Evolutionary conservation across 176 grass and related monocot genomes (phyloP), one percentile per base, ranked within the genome.

Genomic region (Areca catechu): DNA sequence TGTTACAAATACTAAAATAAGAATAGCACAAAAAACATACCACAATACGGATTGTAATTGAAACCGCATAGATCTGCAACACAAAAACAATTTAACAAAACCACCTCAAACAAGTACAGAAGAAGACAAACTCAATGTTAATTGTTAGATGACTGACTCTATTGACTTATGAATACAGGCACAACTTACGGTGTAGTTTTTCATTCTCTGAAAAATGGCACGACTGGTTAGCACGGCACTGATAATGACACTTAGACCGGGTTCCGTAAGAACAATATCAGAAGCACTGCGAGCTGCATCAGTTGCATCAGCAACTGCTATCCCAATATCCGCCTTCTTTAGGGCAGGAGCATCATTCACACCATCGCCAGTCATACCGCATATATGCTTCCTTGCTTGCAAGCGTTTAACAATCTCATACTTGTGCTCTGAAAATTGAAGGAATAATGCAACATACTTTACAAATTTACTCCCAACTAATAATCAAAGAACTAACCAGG

Each of bases 31-130:
- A 10, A 12, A 67, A 51, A 68, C 84, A 37, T 80, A 85, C 89
- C 84, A 95, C 89, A 82, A 95, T 95, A 85, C 89, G 89, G 68
- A 95, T 89, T 48, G 89, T 95, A 73, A 95, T 95, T 25, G 89
- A 95, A 10, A 95, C 89, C 73, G 89, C 89, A 77, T 95, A 89
- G 17, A 95, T 95, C 89, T 95, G 84, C 78, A 80, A 60, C n/a
- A 22, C 37, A 49, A 76, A 34, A 56, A 21, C 57, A 49, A 19
- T 37, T 48, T 49, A 53, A 34, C 15, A 19, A 66, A 22, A 56
- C 27, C 49, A 52, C 16, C 15, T 52, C 7, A 24, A 60, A 19
- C 18, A 58, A 37, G 34, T 37, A 10, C 34, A 37, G 34, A 37
- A 37, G 7, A 37, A 37, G 34, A 37, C 9, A 37, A 2, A 37